Base-by-base conservation (phyloP, 2,329 filamentous ascomycete genomes). In the Fusarium papillatum region DNA sequence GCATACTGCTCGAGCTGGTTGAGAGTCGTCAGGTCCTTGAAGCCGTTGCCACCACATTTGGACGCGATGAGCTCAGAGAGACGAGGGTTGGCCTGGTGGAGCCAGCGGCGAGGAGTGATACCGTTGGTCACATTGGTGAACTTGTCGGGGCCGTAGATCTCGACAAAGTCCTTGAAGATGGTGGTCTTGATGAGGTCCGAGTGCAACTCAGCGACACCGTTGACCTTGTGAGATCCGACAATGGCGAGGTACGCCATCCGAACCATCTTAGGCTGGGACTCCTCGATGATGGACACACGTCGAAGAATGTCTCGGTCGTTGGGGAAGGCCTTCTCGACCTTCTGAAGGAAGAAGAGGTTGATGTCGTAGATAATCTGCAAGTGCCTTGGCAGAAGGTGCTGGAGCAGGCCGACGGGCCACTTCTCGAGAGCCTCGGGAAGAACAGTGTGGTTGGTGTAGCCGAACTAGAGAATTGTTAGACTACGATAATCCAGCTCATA, bases 111-210 rank as follows among this genome's bases (percentile, higher is more conserved):
- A 14, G 97, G 97, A 1, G 97, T 99, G 83, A 99, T 97, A 70
- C 97, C 97, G 84, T 99, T 99, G 76, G 97, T 99, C 76, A 99
- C 96, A 80, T 99, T 99, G 69, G 95, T 98, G 85, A 99, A 99
- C 85, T 98, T 98, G 89, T 99, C 97, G 0, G 94, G 93, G 4
- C 97, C 97, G 80, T 97, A 99, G 76, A 99, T 95, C 79, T 92
- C 90, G 71, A 99, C 96, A 85, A 99, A 99, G 84, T 99, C 97
- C 85, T 97, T 98, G 92, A 99, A 98, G 79, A 99, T 98, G n/a
- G 97, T 99, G 0, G 96, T 97, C 88, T 97, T 97, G 88, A 99
- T 98, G 70, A 99, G 89, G 82, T 99, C 97, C 1, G 97, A 99
- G 86, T 99, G 97, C 76, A 99, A 87, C 86, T 99, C 97, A 39